These are phyloP conservation scores for Lepidium aucheri DNA, from an alignment of 345 rosid species.

Conservation along the genomic window DNA sequence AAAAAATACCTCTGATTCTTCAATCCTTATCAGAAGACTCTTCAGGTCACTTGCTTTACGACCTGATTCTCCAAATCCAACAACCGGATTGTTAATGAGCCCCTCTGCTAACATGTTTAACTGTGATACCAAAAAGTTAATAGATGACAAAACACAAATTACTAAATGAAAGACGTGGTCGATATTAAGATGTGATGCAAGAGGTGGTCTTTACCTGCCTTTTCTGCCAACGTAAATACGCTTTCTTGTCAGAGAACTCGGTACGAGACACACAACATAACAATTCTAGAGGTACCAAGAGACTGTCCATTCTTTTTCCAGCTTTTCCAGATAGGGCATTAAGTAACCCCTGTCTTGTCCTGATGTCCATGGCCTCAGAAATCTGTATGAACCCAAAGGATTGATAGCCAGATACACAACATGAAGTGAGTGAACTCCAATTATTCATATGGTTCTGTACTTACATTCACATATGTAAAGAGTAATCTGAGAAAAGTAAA, in stretches of 20 bases:
- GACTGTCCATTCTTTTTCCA: conserved; percentile 92
- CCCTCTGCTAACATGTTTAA: conserved; percentile 93
- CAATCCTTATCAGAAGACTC: conserved; percentile 81
- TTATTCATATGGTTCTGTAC: neutral
- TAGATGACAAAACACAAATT: conserved; percentile 11
- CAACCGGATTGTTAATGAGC: conserved; percentile 77
- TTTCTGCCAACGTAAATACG: conserved; percentile 95
- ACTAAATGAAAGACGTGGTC: conserved; percentile 11
- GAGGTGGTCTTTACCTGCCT: conserved; percentile 72
- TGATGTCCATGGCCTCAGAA: conserved; percentile 91
- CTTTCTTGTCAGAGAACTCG: conserved; percentile 93
- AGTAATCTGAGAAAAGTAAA: neutral
- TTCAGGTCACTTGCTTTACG: conserved; percentile 68
- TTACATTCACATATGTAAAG: neutral
- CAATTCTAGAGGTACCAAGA: conserved; percentile 82
- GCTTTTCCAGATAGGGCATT: conserved; percentile 79
- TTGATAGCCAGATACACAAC: conserved; percentile 6
- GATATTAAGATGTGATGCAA: neutral
- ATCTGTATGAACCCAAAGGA: conserved; percentile 40
- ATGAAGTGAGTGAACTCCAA: neutral
- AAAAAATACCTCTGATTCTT: conserved; percentile 82
- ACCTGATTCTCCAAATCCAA: conserved; percentile 93
- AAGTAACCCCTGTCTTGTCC: conserved; percentile 91
- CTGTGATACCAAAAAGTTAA: conserved; percentile 38
- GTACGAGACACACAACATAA: conserved; percentile 84